Conservation (phyloP, 129 eudicot species). For the carrot (Daucus carota) region DNA sequence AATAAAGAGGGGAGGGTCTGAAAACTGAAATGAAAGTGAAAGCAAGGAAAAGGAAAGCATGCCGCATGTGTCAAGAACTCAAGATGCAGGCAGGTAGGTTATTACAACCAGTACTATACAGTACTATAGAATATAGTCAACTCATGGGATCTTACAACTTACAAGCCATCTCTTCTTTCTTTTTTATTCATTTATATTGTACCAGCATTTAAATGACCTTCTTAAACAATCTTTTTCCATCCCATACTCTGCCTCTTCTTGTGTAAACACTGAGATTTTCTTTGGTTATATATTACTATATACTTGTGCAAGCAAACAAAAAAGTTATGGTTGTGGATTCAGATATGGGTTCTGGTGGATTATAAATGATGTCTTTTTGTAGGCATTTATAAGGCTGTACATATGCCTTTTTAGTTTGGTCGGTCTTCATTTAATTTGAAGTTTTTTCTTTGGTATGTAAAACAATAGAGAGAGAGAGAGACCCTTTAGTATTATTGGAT, state of each 20-base stretch:
- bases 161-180: neutral
- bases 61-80: neutral
- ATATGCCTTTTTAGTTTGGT: neutral
- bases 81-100: neutral
- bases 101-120: neutral
- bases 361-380: neutral
- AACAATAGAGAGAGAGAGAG: neutral
- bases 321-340: neutral
- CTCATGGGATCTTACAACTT: conserved; percentile 12
- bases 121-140: neutral
- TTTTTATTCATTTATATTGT: neutral
- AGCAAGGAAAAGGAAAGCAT: neutral
- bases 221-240: neutral
- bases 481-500: too few relatives aligned
- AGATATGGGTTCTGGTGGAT: neutral
- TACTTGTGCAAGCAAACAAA: neutral
- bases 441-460: neutral
- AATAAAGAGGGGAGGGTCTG: neutral
- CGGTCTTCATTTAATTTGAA: neutral
- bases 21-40: neutral
- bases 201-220: neutral
- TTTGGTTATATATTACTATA: neutral
- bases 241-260: conserved; percentile 4
- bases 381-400: neutral
- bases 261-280: neutral